Evolutionary conservation across 805 yeast species (phyloP).

Genomic region (Zygosaccharomyces pseudorouxii): DNA sequence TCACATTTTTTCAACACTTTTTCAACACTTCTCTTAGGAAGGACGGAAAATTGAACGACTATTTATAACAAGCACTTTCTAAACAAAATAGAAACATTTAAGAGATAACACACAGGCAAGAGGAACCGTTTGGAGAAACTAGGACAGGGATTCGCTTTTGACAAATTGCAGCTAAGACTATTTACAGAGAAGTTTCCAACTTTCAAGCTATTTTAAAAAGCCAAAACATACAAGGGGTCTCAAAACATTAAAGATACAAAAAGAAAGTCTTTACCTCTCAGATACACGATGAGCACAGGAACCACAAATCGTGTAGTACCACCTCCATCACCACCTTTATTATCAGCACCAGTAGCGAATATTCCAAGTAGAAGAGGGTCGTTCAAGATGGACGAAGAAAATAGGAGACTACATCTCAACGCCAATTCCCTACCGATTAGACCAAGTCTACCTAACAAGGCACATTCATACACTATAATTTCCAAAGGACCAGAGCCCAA

Average conservation of each 20-base stretch:
- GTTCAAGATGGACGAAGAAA: neutral
- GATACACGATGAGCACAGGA: neutral
- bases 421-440: neutral
- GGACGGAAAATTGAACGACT: neutral
- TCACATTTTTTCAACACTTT: neutral
- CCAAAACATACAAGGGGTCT: too few species aligned
- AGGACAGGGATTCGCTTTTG: too few species aligned
- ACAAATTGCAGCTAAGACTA: too few species aligned
- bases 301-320: neutral
- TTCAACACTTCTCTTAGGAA: neutral
- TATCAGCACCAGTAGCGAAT: neutral
- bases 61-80: neutral
- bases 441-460: slow-evolving; percentile 1
- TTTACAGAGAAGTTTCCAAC: too few species aligned
- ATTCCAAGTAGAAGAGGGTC: neutral
- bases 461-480: slow-evolving; percentile 3
- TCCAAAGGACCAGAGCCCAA: neutral
- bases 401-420: neutral
- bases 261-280: too few species aligned
- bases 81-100: neutral
- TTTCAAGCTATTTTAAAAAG: too few species aligned
- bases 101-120: too few species aligned
- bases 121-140: too few species aligned
- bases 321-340: slow-evolving; percentile 2
- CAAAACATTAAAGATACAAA: too few species aligned